Evolutionary conservation across 2,329 filamentous ascomycete genomes (phyloP), one percentile per base, ranked within the genome.

Genomic region (Remersonia thermophila): DNA sequence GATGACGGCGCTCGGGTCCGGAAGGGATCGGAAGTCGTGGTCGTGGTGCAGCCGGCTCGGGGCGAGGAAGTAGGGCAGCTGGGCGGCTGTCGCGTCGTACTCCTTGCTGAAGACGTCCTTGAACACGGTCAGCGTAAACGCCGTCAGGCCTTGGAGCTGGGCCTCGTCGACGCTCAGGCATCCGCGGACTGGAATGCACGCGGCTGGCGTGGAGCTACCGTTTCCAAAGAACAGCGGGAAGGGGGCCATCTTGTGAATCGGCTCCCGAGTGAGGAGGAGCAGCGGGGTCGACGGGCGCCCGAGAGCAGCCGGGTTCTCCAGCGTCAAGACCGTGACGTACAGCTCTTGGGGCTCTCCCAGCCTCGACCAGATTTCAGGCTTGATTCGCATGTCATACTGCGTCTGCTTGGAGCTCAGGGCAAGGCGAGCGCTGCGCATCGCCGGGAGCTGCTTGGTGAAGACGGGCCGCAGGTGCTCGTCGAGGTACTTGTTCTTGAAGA

Each of bases 31-130:
- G 20, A 53, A 51, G 27, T 48, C 39, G 15, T 48, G 53, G 12
- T 40, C 41, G 30, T 64, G 60, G 1, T 27, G 29, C 8, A 49
- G 28, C 0, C 13, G 33, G 7, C 58, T 51, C 0, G 91, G 89
- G 0, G 77, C 81, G 11, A 95, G 52, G 63, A 86, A 94, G 56
- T 95, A 98, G 0, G 86, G 80, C 54, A 94, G 70, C 18, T 78
- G 74, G 1, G 66, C 57, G 0, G 65, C 47, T 12, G 75, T 65
- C 0, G 71, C 63, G 33, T 82, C 75, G 49, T 84, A 98, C 3
- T 68, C 66, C 55, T 98, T 98, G 56, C 86, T 89, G 61, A 94
- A 96, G 0, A 95, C 64, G 47, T 96, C 85, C 12, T 73, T 62
- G 55, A 93, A 95, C 0, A 93, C 57, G 4, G 71, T 67, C 28